phyloP scores from a whole-genome alignment of 768 basidiomycete genomes.

The Cystofilobasidium bisporidii region DNA sequence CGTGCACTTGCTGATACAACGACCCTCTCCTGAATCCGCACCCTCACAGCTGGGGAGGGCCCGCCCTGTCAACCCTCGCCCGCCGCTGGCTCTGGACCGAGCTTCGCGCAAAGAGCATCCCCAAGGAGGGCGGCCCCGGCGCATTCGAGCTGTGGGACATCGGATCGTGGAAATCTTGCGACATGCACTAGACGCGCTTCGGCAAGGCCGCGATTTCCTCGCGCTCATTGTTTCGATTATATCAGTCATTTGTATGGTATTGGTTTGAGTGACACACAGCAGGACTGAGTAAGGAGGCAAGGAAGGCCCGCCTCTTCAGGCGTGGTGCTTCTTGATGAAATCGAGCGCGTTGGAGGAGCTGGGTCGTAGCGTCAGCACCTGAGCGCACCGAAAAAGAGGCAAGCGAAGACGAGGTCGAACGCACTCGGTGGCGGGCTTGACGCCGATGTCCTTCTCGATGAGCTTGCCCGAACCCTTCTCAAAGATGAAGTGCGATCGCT shows the following conservation, averaged over 20 bases:
- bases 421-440: conserved; percentile 39
- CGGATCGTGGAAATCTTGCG: neutral
- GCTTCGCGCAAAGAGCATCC: neutral
- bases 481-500: conserved; percentile 88
- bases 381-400: no score
- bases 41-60: conserved; percentile 3
- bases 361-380: no score
- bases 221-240: no score
- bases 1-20: neutral
- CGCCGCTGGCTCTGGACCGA: conserved; percentile 10
- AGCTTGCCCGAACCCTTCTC: conserved; percentile 75
- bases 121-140: neutral
- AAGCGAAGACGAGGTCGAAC: conserved; percentile 8
- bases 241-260: no score
- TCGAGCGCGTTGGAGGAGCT: conserved; percentile 60
- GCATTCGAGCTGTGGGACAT: conserved; percentile 7
- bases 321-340: conserved; percentile 51
- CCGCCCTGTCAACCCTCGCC: neutral
- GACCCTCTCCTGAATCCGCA: neutral
- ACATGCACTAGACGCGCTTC: no score
- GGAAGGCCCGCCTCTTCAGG: neutral
- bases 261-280: no score
- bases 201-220: no score
- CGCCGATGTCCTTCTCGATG: conserved; percentile 70
- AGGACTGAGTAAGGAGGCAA: no score